phyloP scores from a whole-genome alignment of 305 asterid species.

The Fraxinus latifolia region DNA sequence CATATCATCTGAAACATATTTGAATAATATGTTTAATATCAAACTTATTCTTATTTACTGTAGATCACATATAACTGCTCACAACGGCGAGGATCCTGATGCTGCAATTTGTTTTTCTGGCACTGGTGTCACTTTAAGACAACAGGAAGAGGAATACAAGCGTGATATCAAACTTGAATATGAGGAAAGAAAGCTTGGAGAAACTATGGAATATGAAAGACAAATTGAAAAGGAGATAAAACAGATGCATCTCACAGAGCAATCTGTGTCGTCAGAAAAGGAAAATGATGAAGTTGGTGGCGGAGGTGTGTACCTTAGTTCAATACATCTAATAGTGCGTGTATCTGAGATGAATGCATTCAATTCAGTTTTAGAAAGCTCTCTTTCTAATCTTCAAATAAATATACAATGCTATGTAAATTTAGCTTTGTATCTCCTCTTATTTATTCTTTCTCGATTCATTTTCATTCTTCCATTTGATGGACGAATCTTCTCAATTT shows the following conservation, averaged over 20 bases:
- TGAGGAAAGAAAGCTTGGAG: slow-evolving; percentile 96
- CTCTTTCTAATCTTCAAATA: not conserved
- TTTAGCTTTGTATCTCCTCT: not conserved
- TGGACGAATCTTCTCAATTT: not conserved
- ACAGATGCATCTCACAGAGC: slow-evolving; percentile 79
- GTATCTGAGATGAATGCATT: not conserved
- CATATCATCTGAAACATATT: slow-evolving; percentile 8
- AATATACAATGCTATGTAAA: not conserved
- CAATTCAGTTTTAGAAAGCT: not conserved
- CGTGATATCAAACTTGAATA: slow-evolving; percentile 82
- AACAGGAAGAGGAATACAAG: slow-evolving; percentile 65
- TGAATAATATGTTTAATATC: not conserved
- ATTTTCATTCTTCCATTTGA: not conserved
- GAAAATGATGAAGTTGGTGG: slow-evolving; percentile 52
- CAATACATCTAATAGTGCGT: not conserved
- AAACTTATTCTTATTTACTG: slow-evolving; percentile 12
- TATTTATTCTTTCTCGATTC: not conserved
- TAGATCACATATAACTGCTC: slow-evolving; percentile 54
- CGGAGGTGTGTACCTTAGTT: slow-evolving; percentile 34
- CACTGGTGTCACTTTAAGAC: slow-evolving; percentile 40
- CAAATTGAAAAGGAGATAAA: slow-evolving; percentile 92
- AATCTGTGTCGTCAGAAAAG: slow-evolving; percentile 41
- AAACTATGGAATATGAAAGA: slow-evolving; percentile 90
- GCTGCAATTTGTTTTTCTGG: slow-evolving; percentile 37
- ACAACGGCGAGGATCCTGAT: slow-evolving; percentile 39